Percentiles rank a stretch among this genome's conserved stretches.
Evolutionary conservation across 305 asterid species (phyloP).

Genomic region (Salvia sclarea): DNA sequence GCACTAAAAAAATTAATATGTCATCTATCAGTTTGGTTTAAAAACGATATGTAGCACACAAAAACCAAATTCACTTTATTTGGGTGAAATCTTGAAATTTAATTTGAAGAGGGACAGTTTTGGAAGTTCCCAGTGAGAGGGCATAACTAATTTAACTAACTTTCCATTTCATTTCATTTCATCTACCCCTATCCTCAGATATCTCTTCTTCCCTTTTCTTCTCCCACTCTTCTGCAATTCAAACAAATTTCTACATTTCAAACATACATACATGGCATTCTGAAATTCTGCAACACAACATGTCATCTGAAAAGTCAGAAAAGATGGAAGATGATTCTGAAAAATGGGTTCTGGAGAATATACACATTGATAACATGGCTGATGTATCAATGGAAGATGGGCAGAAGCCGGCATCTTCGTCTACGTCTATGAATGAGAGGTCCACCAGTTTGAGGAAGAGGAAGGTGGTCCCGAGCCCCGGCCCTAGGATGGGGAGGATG

Average conservation of each 20-base stretch:
- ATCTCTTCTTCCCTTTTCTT: background rate
- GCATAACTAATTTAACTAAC: slow-evolving; percentile 43
- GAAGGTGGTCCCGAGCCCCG: slow-evolving; percentile 15
- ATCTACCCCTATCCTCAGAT: background rate
- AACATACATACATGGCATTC: background rate
- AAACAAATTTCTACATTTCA: background rate
- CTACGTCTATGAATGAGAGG: background rate
- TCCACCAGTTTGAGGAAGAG: slow-evolving; percentile 35
- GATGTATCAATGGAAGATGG: slow-evolving; percentile 38
- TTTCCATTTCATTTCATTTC: slow-evolving; percentile 1
- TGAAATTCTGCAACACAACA: background rate
- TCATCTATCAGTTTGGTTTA: too few species aligned
- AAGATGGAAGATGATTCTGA: slow-evolving; percentile 39
- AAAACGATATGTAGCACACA: background rate
- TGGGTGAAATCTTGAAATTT: background rate
- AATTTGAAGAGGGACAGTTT: background rate
- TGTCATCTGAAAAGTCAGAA: slow-evolving; percentile 29
- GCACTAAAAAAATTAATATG: background rate
- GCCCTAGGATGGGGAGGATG: slow-evolving; percentile 43
- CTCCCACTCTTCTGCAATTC: background rate
- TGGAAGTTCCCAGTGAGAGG: too few species aligned
- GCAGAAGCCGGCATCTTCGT: background rate
- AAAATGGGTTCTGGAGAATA: slow-evolving; percentile 52
- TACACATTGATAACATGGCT: slow-evolving; percentile 51
- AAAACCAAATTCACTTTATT: background rate